These are phyloP conservation scores for Astragalus membranaceus DNA, from an alignment of 306 rosid species.

Conservation along the genomic window DNA sequence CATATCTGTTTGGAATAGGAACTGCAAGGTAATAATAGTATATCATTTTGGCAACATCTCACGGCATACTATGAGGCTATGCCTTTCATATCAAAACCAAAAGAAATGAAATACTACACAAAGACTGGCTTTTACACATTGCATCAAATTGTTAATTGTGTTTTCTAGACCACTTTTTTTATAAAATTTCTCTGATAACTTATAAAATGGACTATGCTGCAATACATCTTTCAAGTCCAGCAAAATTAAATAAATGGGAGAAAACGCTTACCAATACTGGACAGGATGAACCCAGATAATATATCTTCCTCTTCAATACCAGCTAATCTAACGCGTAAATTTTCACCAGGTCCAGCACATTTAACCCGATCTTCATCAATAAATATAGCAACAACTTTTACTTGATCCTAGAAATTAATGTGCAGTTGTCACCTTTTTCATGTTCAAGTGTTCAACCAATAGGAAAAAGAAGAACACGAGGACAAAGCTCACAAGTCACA, in stretches of 20 bases:
- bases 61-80: too few relatives aligned
- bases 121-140: neutral
- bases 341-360: slow-evolving; percentile 98
- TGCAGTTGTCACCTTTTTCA: slow-evolving; percentile 15
- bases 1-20: neutral
- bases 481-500: neutral
- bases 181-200: neutral
- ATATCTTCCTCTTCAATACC: slow-evolving; percentile 89
- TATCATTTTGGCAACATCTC: too few relatives aligned
- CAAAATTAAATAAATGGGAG: neutral
- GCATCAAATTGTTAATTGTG: neutral
- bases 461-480: neutral
- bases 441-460: neutral
- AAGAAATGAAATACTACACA: neutral
- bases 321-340: slow-evolving; percentile 76
- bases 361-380: slow-evolving; percentile 68
- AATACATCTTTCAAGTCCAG: neutral
- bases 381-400: slow-evolving; percentile 59
- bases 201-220: neutral
- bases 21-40: neutral
- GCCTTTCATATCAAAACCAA: neutral
- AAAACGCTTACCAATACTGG: slow-evolving; percentile 61
- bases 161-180: neutral
- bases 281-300: slow-evolving; percentile 67
- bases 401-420: slow-evolving; percentile 52